Evolutionary conservation across 306 rosid species (phyloP).

Genomic region (Dryas octopetala): DNA sequence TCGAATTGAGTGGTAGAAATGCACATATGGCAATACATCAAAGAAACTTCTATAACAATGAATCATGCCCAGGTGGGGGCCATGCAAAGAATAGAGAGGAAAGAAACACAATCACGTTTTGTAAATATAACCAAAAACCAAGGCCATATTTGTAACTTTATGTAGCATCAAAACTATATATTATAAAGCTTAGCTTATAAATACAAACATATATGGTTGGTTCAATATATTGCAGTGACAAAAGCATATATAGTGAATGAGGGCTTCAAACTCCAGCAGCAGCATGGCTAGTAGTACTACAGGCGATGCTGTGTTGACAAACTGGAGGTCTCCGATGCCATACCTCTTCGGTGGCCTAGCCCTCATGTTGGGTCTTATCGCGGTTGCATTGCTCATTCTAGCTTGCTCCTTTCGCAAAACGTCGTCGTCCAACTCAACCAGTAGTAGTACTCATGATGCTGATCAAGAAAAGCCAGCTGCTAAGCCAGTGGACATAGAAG

Average conservation of each 20-base stretch:
- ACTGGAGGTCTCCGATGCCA: slow-evolving; percentile 64
- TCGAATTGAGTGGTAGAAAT: no score
- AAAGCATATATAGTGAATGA: slow-evolving; percentile 23
- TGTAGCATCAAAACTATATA: slow-evolving; percentile 11
- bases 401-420: slow-evolving; percentile 46
- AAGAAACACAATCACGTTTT: not conserved
- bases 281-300: not conserved
- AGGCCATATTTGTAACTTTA: slow-evolving; percentile 27
- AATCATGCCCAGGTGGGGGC: not conserved
- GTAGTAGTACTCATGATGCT: not conserved
- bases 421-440: slow-evolving; percentile 6
- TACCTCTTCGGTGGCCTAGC: slow-evolving; percentile 65
- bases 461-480: slow-evolving; percentile 31
- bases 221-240: not conserved
- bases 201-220: not conserved
- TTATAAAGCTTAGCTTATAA: slow-evolving; percentile 14
- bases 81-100: slow-evolving; percentile 15
- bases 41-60: slow-evolving; percentile 26
- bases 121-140: not conserved
- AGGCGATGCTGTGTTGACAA: slow-evolving; percentile 27
- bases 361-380: slow-evolving; percentile 46
- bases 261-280: slow-evolving; percentile 29
- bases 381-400: slow-evolving; percentile 46
- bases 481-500: slow-evolving; percentile 17
- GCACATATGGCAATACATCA: no score